These are phyloP conservation scores for Guadua angustifolia DNA, from an alignment of 176 grass and related monocot genomes.

Conservation along the genomic window DNA sequence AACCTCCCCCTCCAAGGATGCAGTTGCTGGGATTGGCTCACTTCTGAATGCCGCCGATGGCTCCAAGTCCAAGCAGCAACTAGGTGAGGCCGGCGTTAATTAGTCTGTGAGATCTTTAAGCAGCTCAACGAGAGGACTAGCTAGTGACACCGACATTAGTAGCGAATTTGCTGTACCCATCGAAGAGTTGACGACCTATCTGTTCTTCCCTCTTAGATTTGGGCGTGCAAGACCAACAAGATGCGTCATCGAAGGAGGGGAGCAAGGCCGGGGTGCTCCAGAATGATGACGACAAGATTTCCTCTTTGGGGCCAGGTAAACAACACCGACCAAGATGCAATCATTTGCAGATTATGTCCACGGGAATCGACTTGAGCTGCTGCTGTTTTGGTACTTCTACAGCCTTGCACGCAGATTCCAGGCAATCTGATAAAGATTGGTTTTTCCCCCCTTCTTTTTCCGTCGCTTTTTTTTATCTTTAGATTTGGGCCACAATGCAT, in stretches of 20 bases:
- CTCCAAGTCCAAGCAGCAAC: constrained; percentile 23
- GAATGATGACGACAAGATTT: constrained; percentile 17
- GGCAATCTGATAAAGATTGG: constrained; percentile 22
- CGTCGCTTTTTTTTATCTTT: background rate
- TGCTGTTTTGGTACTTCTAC: background rate
- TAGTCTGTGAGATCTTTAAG: constrained; percentile 20
- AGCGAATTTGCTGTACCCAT: background rate
- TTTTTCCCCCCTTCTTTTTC: background rate
- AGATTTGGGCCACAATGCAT: constrained; percentile 48
- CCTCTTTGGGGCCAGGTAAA: constrained; percentile 36
- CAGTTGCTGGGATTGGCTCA: constrained; percentile 36
- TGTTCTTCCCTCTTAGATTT: constrained; percentile 42
- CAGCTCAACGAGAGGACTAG: background rate
- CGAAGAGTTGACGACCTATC: background rate
- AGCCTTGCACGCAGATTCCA: constrained; percentile 23
- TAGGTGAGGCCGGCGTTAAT: constrained; percentile 34
- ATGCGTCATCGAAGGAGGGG: constrained; percentile 34
- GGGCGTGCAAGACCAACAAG: background rate
- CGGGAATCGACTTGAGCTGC: background rate
- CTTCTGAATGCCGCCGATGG: background rate
- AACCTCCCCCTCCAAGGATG: constrained; percentile 14
- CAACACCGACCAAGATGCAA: background rate
- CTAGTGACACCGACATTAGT: background rate
- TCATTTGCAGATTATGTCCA: constrained; percentile 5
- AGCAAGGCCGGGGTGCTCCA: constrained; percentile 54